A percentile compares a stretch with the other conserved stretches of the same genome.
Conservation (phyloP, 495 filamentous ascomycete genomes). For the Penicillium subrubescens region DNA sequence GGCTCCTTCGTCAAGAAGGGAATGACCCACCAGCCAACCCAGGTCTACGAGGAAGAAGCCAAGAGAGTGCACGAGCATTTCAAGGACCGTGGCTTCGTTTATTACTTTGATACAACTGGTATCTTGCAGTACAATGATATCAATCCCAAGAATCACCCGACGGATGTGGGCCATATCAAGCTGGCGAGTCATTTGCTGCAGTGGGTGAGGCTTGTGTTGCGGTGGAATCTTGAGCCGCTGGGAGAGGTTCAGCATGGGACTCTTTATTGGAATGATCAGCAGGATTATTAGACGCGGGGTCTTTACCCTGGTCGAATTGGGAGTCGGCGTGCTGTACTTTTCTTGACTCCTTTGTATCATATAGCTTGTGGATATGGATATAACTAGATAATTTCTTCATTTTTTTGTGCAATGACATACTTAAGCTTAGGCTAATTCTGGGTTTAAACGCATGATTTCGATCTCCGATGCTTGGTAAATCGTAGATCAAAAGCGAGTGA, state of each 20-base stretch:
- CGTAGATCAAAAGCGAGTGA: too few species aligned
- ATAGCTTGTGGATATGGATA: background rate
- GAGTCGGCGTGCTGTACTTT: too few species aligned
- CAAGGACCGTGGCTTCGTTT: conserved; percentile 59
- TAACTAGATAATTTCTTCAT: background rate
- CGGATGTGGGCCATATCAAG: conserved; percentile 69
- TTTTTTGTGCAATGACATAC: background rate
- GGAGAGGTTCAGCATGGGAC: conserved; percentile 69
- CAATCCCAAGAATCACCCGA: conserved; percentile 63
- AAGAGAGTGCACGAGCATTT: conserved; percentile 58
- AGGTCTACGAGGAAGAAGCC: conserved; percentile 55
- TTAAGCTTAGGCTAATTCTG: background rate
- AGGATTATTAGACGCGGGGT: conserved; percentile 38
- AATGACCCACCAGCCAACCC: conserved; percentile 53
- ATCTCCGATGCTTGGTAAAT: too few species aligned
- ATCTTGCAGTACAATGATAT: conserved; percentile 73
- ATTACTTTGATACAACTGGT: conserved; percentile 69
- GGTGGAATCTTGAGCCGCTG: conserved; percentile 61
- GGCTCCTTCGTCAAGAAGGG: conserved; percentile 55
- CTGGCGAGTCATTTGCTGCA: conserved; percentile 66
- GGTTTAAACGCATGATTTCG: background rate
- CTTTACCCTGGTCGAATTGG: too few species aligned
- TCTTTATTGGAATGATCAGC: conserved; percentile 61
- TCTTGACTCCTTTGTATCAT: background rate
- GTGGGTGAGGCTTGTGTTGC: conserved; percentile 54